These are phyloP conservation scores for Alternaria brassicicola DNA, from an alignment of 2,329 filamentous ascomycete species.

Conservation along the genomic window DNA sequence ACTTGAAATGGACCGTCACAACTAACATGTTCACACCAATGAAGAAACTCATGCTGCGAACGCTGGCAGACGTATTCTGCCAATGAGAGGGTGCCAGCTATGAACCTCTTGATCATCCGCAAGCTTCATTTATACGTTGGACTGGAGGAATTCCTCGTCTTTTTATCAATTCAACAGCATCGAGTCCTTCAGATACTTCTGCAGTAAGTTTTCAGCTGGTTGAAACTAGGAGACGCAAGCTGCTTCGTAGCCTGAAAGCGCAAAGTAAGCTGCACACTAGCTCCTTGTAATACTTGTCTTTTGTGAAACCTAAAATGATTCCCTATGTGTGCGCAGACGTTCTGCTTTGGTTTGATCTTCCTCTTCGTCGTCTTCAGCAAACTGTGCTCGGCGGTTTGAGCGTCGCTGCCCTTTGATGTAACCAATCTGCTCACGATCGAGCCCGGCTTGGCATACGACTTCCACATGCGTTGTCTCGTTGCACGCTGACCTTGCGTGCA, in stretches of 20 bases:
- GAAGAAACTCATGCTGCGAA: not conserved
- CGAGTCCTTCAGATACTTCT: not conserved
- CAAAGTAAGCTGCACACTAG: not conserved
- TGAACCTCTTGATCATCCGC: not conserved
- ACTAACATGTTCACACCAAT: accelerated
- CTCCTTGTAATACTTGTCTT: not conserved
- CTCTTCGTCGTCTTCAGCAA: too few relatives aligned
- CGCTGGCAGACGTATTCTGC: not conserved
- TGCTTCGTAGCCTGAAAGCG: not conserved
- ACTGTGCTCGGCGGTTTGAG: not conserved
- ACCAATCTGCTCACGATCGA: constrained; percentile 4
- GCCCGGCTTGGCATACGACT: not conserved
- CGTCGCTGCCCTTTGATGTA: not conserved
- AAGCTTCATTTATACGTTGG: not conserved
- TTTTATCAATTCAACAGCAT: not conserved
- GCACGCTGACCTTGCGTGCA: not conserved
- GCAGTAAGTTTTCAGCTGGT: not conserved
- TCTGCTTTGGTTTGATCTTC: not conserved
- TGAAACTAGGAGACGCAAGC: not conserved
- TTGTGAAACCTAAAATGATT: not conserved
- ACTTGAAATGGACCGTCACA: too few relatives aligned
- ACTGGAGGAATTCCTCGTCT: not conserved
- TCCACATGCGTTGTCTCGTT: not conserved
- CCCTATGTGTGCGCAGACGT: not conserved
- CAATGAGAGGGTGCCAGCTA: not conserved